phyloP scores from a whole-genome alignment of 1,284 basidiomycete genomes.

The Waitea zeae region DNA sequence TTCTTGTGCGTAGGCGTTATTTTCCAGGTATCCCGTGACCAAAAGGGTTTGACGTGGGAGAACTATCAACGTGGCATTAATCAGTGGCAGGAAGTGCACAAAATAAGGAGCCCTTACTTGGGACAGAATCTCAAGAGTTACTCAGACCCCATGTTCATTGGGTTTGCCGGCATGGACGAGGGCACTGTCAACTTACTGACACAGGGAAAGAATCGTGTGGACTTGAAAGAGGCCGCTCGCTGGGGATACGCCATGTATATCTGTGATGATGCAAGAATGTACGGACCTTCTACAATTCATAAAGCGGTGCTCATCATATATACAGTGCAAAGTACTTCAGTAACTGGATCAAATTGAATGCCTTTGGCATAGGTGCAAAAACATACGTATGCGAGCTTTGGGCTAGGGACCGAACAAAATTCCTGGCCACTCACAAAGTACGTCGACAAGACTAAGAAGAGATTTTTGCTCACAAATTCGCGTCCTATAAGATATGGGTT shows the following conservation, averaged over 20 bases:
- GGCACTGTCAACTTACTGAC: slow-evolving; percentile 4
- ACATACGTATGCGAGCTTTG: slow-evolving; percentile 3
- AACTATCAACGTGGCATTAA: slow-evolving; percentile 4
- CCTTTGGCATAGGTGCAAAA: not conserved
- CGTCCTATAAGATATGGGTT: slow-evolving; percentile 5
- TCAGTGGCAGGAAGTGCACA: slow-evolving; percentile 2
- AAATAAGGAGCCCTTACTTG: slow-evolving; percentile 2
- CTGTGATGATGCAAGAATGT: slow-evolving; percentile 4
- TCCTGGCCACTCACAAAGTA: slow-evolving; percentile 1
- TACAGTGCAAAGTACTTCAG: slow-evolving; percentile 3
- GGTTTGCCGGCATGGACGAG: slow-evolving; percentile 4
- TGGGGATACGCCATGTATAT: slow-evolving; percentile 5
- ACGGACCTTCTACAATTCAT: not conserved
- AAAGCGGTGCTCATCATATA: not conserved
- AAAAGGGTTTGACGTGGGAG: slow-evolving; percentile 5
- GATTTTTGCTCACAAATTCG: not conserved
- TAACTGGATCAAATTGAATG: slow-evolving; percentile 4
- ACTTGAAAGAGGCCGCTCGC: slow-evolving; percentile 5
- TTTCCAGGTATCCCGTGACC: slow-evolving; percentile 5
- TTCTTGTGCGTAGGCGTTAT: slow-evolving; percentile 3
- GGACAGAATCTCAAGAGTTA: slow-evolving; percentile 1
- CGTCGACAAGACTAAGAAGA: no score
- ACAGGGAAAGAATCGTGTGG: slow-evolving; percentile 1
- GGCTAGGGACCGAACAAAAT: slow-evolving; percentile 3
- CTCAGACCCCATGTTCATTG: slow-evolving; percentile 2